Evolutionary conservation across 2,329 filamentous ascomycete genomes (phyloP), one percentile per base, ranked within the genome.

Genomic region (Rhynchosporium agropyri): DNA sequence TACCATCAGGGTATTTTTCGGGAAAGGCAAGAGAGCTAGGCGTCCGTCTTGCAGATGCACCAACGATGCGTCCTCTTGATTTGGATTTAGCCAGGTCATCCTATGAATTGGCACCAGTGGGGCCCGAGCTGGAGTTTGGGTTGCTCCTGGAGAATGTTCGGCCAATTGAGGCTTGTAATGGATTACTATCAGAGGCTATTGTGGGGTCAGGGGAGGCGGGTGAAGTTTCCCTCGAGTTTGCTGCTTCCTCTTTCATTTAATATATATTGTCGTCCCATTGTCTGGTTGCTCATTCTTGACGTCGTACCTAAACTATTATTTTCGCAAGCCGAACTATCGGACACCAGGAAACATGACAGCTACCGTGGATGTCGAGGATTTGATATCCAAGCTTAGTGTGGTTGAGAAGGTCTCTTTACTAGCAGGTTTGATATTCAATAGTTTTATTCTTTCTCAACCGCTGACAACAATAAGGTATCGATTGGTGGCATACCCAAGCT

Each of bases 401-500:
- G 71, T 75, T 4, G 82, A 85, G 69, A 85, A 85, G 72, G 78
- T 83, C 55, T 80, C 82, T 48, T 76, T 85, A 49, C 75, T 85
- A 57, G 77, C 82, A 53, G 81, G 81, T 81, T 6, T 28, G 60
- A 5, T 48, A 8, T n/a, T 36, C 38, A 4, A 12, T 43, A 13
- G 20, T 54, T 26, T 15, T 33, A 26, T 40, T 38, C 29, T 7
- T n/a, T 43, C 29, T 20, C 45, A 7, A 29, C 9, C 54, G 54
- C 67, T 70, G 51, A 71, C 56, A 62, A 50, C 0, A 36, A 65
- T 15, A 15, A 73, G 73, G 72, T 48, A 58, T 59, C 9, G 72
- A 74, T 56, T 74, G 71, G 65, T 77, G 75, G 75, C 73, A 76
- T 58, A 75, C 74, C 7, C 60, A 65, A 6, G 60, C 71, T 36